Percentiles rank a stretch among this genome's conserved stretches.
Evolutionary conservation across 768 basidiomycete genomes (phyloP).

Genomic region (Asterophora parasitica): DNA sequence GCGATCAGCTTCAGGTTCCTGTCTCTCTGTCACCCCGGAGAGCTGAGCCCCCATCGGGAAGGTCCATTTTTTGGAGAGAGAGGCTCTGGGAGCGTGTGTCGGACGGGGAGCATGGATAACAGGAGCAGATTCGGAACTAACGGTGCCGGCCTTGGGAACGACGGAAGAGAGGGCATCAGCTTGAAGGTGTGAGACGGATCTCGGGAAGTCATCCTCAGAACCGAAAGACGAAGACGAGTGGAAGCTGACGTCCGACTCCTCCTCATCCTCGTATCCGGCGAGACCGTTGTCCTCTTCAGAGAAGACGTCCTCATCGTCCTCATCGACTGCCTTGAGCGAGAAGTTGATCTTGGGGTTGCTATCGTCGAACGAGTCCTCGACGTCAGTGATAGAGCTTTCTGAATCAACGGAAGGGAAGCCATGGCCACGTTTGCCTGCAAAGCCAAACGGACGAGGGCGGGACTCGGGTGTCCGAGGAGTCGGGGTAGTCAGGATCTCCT

Average conservation of each 20-base stretch:
- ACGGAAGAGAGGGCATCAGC: slow-evolving; percentile 16
- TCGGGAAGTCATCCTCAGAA: slow-evolving; percentile 46
- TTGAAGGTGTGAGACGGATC: slow-evolving; percentile 25
- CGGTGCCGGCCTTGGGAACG: slow-evolving; percentile 19
- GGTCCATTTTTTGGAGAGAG: slow-evolving; percentile 67
- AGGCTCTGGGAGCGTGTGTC: slow-evolving; percentile 29
- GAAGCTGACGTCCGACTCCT: slow-evolving; percentile 49
- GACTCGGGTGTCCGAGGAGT: slow-evolving; percentile 34
- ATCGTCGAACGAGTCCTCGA: slow-evolving; percentile 51
- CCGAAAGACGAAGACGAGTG: slow-evolving; percentile 50
- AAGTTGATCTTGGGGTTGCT: slow-evolving; percentile 36
- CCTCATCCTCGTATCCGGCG: slow-evolving; percentile 68
- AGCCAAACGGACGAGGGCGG: slow-evolving; percentile 17
- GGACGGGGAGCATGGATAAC: slow-evolving; percentile 22
- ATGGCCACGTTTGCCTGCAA: slow-evolving; percentile 38
- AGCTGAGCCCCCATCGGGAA: slow-evolving; percentile 42
- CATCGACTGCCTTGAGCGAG: slow-evolving; percentile 51
- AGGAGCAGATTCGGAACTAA: slow-evolving; percentile 19
- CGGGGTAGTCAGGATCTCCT: slow-evolving; percentile 42
- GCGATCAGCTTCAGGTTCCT: slow-evolving; percentile 49
- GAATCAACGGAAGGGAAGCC: slow-evolving; percentile 63
- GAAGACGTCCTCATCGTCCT: slow-evolving; percentile 41
- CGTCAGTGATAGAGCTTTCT: slow-evolving; percentile 59
- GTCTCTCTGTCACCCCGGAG: slow-evolving; percentile 18
- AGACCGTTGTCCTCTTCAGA: slow-evolving; percentile 55